These are phyloP conservation scores for Aspergillus leporis DNA, from an alignment of 495 filamentous ascomycete genomes.

Conservation along the genomic window DNA sequence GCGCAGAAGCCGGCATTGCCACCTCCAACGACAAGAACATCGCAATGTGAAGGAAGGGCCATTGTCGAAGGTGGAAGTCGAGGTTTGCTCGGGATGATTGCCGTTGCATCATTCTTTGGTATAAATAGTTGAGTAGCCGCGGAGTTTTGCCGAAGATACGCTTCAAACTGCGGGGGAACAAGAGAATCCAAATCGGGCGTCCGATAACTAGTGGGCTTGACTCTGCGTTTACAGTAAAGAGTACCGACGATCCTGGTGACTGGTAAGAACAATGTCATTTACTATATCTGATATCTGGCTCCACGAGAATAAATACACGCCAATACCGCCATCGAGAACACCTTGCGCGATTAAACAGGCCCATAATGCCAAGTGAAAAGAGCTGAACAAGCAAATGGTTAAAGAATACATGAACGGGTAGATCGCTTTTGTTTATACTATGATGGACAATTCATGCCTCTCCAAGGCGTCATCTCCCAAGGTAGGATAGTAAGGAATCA, in stretches of 20 bases:
- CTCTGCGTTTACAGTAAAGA: background rate
- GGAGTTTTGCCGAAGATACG: background rate
- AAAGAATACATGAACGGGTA: constrained; percentile 16
- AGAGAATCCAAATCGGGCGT: background rate
- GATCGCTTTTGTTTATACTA: constrained; percentile 57
- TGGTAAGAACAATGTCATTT: constrained; percentile 7
- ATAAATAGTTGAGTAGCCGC: background rate
- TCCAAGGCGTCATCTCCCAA: constrained; percentile 74
- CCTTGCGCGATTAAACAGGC: constrained; percentile 18
- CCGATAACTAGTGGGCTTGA: background rate
- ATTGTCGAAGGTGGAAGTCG: background rate
- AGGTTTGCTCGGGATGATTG: background rate
- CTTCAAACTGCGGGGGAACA: background rate
- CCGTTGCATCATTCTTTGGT: background rate
- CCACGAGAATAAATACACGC: constrained; percentile 17
- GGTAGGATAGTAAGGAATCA: constrained; percentile 93
- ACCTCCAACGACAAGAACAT: constrained; percentile 56
- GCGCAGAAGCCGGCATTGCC: constrained; percentile 63
- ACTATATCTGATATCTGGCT: constrained; percentile 7
- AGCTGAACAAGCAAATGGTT: constrained; percentile 23
- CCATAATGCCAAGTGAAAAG: constrained; percentile 11
- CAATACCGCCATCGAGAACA: constrained; percentile 21
- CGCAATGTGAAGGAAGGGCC: constrained; percentile 23
- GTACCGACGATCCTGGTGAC: background rate
- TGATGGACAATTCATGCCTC: constrained; percentile 77